A percentile compares a stretch with the other conserved stretches of the same genome.
Evolutionary conservation across 345 rosid species (phyloP).

Genomic region (Gossypium anomalum): DNA sequence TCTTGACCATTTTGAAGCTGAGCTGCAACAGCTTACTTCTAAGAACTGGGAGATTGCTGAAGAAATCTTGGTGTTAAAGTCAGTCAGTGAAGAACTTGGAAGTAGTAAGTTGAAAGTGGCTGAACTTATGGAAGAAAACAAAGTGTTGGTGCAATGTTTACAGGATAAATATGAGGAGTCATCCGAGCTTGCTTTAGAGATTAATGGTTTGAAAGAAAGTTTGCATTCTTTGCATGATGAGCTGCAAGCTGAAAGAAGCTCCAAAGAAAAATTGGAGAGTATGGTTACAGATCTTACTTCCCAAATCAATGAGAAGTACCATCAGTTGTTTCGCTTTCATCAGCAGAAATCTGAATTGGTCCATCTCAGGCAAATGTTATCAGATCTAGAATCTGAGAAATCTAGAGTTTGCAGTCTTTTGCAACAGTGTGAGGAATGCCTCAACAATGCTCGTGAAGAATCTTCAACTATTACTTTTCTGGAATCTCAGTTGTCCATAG

Average conservation of each 20-base stretch:
- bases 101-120: slow-evolving; percentile 49
- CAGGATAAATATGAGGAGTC: slow-evolving; percentile 52
- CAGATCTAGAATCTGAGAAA: slow-evolving; percentile 60
- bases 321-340: slow-evolving; percentile 43
- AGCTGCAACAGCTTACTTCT: slow-evolving; percentile 50
- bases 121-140: slow-evolving; percentile 54
- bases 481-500: slow-evolving; percentile 58
- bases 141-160: slow-evolving; percentile 42
- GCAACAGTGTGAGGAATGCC: slow-evolving; percentile 45
- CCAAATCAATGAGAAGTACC: slow-evolving; percentile 44
- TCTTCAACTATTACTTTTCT: slow-evolving; percentile 42
- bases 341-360: slow-evolving; percentile 52
- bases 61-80: slow-evolving; percentile 50
- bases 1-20: slow-evolving; percentile 48
- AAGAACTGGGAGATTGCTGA: slow-evolving; percentile 48
- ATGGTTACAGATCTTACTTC: slow-evolving; percentile 46
- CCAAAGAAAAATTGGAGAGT: slow-evolving; percentile 38
- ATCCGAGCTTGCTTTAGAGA: slow-evolving; percentile 41
- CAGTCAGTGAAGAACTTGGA: slow-evolving; percentile 49
- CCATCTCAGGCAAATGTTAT: slow-evolving; percentile 50
- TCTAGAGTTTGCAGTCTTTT: slow-evolving; percentile 37
- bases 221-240: slow-evolving; percentile 39
- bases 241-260: slow-evolving; percentile 48
- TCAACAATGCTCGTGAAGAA: slow-evolving; percentile 39
- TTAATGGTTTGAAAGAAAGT: slow-evolving; percentile 37